These are phyloP conservation scores for Samsoniella hepiali DNA, from an alignment of 2,329 filamentous ascomycete genomes.

Conservation along the genomic window DNA sequence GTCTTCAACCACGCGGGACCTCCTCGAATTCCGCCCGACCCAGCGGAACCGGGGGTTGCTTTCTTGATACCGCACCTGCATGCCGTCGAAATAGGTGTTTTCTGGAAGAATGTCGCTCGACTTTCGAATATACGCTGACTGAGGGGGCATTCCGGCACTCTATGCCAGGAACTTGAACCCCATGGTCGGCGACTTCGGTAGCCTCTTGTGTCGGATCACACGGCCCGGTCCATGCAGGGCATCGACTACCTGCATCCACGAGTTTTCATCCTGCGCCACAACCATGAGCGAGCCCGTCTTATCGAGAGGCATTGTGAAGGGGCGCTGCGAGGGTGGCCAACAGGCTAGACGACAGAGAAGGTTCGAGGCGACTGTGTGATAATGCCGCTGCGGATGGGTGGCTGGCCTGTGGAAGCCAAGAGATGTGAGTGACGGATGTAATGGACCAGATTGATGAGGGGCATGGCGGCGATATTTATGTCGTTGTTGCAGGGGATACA, in stretches of 20 bases:
- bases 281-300: not conserved
- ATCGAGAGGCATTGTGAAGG: not conserved
- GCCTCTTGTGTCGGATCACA: constrained; percentile 21
- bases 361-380: too few relatives aligned
- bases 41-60: not conserved
- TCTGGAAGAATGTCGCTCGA: constrained; percentile 27
- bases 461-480: not conserved
- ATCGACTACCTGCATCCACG: not conserved
- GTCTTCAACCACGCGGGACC: not conserved
- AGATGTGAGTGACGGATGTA: not conserved
- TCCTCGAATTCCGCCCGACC: not conserved
- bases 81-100: constrained; percentile 21
- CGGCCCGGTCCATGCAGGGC: not conserved
- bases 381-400: too few relatives aligned
- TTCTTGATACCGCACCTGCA: not conserved
- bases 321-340: not conserved
- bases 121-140: constrained; percentile 27
- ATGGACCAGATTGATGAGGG: too few relatives aligned
- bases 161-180: constrained; percentile 28
- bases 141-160: constrained; percentile 27
- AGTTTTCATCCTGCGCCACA: not conserved
- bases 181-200: constrained; percentile 27
- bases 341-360: not conserved
- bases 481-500: not conserved
- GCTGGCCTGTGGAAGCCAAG: too few relatives aligned